Conservation (phyloP, 2,329 filamentous ascomycete genomes). For the Colletotrichum eleusines region DNA sequence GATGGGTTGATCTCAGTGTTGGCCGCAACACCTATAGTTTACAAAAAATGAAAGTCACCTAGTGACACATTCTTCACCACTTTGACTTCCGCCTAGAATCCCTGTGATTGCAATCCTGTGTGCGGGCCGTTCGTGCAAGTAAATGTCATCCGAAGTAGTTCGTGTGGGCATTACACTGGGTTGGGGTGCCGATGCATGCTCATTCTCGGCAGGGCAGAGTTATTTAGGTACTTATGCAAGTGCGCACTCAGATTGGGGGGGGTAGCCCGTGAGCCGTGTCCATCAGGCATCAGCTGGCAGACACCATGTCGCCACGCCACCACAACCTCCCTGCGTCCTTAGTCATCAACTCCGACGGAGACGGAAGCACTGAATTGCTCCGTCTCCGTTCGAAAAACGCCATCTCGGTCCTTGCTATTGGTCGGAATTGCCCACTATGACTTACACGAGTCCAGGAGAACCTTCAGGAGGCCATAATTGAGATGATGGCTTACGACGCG, state of each 20-base stretch:
- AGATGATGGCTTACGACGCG: constrained; percentile 32
- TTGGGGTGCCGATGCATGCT: neutral
- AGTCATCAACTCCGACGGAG: constrained; percentile 37
- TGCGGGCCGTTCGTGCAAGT: neutral
- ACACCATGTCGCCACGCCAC: constrained; percentile 3
- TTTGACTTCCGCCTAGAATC: neutral
- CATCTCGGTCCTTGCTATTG: constrained; percentile 18
- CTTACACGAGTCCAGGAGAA: constrained; percentile 36
- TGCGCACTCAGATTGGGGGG: constrained; percentile 13
- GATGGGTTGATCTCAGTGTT: constrained; percentile 36
- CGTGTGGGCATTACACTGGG: neutral
- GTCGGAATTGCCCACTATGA: constrained; percentile 20
- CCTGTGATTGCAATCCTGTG: neutral
- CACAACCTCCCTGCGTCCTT: neutral
- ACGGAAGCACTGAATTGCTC: constrained; percentile 20
- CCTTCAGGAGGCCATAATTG: constrained; percentile 18
- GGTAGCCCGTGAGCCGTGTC: neutral
- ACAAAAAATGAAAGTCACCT: constrained; percentile 30
- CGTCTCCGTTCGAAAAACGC: constrained; percentile 10
- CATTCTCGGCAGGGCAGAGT: constrained; percentile 6
- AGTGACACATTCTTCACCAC: constrained; percentile 21
- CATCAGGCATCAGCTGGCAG: too few species aligned
- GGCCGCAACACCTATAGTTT: constrained; percentile 38
- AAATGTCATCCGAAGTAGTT: constrained; percentile 7
- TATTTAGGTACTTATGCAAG: constrained; percentile 18